Base-by-base conservation (phyloP, 768 basidiomycete genomes). In the Leccinum olivaceopallidum region DNA sequence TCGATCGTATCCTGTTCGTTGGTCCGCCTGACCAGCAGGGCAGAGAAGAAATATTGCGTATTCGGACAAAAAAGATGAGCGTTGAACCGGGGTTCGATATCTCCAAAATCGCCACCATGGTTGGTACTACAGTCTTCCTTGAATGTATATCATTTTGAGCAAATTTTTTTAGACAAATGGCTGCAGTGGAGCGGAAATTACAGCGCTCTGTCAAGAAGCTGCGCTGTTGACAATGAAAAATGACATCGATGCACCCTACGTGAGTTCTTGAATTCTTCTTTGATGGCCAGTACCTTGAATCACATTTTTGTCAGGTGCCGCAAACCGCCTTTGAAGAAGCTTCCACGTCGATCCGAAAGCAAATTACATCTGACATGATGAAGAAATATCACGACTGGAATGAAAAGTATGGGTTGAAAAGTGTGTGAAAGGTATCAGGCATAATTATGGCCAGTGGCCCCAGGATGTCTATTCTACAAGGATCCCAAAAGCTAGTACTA, bases 101-200 rank as follows among this genome's bases (percentile, higher is more conserved):
- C 16, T 72, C 77, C 3, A 78, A 81, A 57, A 82, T 98, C 47
- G 94, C 94, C 3, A 50, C 72, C 50, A 75, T 94, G 75, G 95
- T 95, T 67, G 24, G 62, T 60, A 20, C 30, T 60, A 22, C 28
- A 6, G 47, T 30, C 14, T 61, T 39, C 26, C 13, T 54, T 44
- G 57, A 4, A 20, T 8, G 9, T 24, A 6, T 47, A 6, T 14
- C 7, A 9, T 44, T 39, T 53, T 72, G 48, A 72, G 53, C 14
- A 53, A 26, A 7, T 47, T 34, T 32, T 18, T 54, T 49, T 10
- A 98, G 97, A 91, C 95, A 2, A 87, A 90, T 10, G 97, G 96
- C 1, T 99, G 94, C 71, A 98, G 95, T 20, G 97, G 97, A 5
- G 97, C 97, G 6, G 97, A 99, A 73, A 86, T 98, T 36, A 82